Evolutionary conservation across 2,329 filamentous ascomycete genomes (phyloP), one percentile per base, ranked within the genome.

Genomic region (Pseudogymnoascus sp.): DNA sequence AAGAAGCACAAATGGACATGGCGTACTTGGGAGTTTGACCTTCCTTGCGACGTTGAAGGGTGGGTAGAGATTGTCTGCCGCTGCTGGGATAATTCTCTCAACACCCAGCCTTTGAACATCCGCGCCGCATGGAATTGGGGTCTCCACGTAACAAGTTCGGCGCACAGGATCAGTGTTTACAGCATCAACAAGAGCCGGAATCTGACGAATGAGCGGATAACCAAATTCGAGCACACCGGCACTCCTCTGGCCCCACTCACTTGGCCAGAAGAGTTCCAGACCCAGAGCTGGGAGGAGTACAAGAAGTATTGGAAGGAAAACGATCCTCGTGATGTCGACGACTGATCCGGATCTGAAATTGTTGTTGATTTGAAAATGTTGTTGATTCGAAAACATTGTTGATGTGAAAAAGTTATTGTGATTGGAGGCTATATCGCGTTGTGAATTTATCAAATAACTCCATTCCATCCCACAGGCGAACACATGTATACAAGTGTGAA

Each of bases 91-190:
- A 85, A 86, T 62, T 74, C 78, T 0, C 69, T 85, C 34, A 86
- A 86, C 63, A 85, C 82, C 0, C 83, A 86, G 66, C 82, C 83
- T 0, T 75, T 78, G 0, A 76, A 76, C 63, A 78, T 85, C 0
- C 73, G 83, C 11, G 76, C 77, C 4, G 75, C 80, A 0, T 86
- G 81, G 81, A 88, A 88, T 67, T 87, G 83, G 83, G 84, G 81
- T 14, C 71, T 88, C 18, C 85, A 87, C 67, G 83, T 88, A 3
- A 88, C 84, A 0, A 81, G 78, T 6, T 83, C 78, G 0, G 84
- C 81, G 61, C 85, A 87, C 63, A 76, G 82, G 1, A 76, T 87
- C 65, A 80, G 77, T 58, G 71, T 87, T 6, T 88, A 86, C 70
- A 87, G 83, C 65, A 78, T 87, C 59, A 87, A 87, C 71, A 77